Percentiles rank a stretch among this genome's conserved stretches.
Conservation (phyloP, 257 asterid species). For the Gentiana macrophylla region DNA sequence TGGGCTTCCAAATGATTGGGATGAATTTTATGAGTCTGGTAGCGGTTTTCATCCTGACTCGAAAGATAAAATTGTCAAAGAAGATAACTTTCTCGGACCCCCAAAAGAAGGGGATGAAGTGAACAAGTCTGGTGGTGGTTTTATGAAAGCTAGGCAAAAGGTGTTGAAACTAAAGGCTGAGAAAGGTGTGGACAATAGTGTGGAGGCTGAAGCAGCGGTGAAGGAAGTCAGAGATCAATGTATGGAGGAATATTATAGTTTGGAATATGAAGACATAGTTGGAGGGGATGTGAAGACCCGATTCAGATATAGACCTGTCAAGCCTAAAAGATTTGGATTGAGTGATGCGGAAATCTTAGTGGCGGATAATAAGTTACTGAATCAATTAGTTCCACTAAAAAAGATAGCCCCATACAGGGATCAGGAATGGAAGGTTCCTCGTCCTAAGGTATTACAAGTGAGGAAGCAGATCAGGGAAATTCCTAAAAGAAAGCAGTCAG, state of each 20-base stretch:
- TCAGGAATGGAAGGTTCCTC: conserved; percentile 74
- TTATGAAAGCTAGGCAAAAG: conserved; percentile 25
- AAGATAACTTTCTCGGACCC: conserved; percentile 9
- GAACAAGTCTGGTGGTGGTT: not conserved
- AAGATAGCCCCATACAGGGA: conserved; percentile 75
- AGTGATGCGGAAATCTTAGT: conserved; percentile 34
- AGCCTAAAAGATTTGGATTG: conserved; percentile 49
- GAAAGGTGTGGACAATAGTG: conserved; percentile 20
- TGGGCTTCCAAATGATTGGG: conserved; percentile 72
- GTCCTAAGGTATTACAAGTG: conserved; percentile 28
- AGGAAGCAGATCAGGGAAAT: conserved; percentile 20
- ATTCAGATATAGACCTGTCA: conserved; percentile 59
- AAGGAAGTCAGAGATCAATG: conserved; percentile 38
- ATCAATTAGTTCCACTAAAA: conserved; percentile 66
- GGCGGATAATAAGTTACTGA: conserved; percentile 63
- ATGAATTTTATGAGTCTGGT: conserved; percentile 20
- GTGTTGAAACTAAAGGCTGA: conserved; percentile 21
- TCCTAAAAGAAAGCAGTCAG: conserved; percentile 12
- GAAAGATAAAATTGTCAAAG: too few relatives aligned
- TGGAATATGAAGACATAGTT: conserved; percentile 74
- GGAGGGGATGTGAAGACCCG: conserved; percentile 83
- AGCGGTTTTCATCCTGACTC: conserved; percentile 27
- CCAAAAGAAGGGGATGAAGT: conserved; percentile 18
- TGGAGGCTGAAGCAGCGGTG: conserved; percentile 25
- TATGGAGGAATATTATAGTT: conserved; percentile 76